phyloP scores from a whole-genome alignment of 2,329 filamentous ascomycete species.

The Fusarium sp. region DNA sequence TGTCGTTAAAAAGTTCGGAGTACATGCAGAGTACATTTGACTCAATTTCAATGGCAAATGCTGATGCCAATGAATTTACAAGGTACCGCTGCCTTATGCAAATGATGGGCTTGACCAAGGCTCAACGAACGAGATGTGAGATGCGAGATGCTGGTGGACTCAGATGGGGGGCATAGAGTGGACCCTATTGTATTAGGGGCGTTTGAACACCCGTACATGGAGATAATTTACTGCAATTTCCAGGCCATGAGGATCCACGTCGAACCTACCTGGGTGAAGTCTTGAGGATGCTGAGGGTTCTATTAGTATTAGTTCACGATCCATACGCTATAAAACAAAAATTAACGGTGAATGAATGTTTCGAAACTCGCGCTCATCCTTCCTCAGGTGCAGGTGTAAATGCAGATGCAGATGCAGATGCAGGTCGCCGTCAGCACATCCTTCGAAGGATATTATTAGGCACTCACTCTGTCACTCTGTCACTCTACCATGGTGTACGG shows the following conservation, averaged over 20 bases:
- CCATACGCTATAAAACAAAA: conserved; percentile 35
- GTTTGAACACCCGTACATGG: conserved; percentile 27
- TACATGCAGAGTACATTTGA: neutral
- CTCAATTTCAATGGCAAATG: conserved; percentile 21
- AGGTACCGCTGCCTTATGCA: conserved; percentile 25
- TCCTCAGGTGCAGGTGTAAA: conserved; percentile 16
- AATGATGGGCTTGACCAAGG: conserved; percentile 15
- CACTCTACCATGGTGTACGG: neutral
- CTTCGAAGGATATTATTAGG: conserved; percentile 28
- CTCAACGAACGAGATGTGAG: conserved; percentile 34
- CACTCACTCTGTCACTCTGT: too few species aligned
- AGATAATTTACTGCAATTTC: conserved; percentile 42
- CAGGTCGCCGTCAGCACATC: conserved; percentile 41
- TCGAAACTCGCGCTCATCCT: conserved; percentile 27
- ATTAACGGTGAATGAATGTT: conserved; percentile 43
- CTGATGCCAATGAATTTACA: conserved; percentile 18
- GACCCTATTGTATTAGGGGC: conserved; percentile 41
- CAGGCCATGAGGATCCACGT: conserved; percentile 39
- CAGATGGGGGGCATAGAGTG: conserved; percentile 32
- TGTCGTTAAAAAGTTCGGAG: conserved; percentile 1
- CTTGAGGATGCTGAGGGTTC: neutral
- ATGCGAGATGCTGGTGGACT: conserved; percentile 32
- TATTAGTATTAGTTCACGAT: conserved; percentile 16
- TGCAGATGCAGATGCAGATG: conserved; percentile 33
- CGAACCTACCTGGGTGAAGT: neutral